Evolutionary conservation across 2,329 filamentous ascomycete genomes (phyloP).

Genomic region (Beauveria varroae): DNA sequence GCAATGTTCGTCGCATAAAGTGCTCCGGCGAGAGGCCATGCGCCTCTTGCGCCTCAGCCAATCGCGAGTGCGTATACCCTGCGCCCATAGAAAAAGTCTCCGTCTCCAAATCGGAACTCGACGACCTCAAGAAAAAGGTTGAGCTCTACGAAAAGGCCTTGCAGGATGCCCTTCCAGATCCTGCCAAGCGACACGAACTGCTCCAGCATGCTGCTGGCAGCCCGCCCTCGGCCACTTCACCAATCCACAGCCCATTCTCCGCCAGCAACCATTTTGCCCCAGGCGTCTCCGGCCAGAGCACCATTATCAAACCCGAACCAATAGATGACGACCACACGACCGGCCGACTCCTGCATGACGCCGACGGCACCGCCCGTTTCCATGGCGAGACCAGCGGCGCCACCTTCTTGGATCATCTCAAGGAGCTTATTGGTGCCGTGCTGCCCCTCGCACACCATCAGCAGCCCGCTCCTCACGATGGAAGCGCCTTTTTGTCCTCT

Average conservation of each 20-base stretch:
- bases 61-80: conserved; percentile 42
- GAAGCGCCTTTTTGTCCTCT: conserved; percentile 30
- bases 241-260: conserved; percentile 16
- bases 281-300: conserved; percentile 10
- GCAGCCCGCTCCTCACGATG: conserved; percentile 14
- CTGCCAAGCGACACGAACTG: conserved; percentile 25
- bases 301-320: conserved; percentile 12
- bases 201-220: conserved; percentile 20
- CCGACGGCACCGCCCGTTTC: conserved; percentile 36
- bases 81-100: conserved; percentile 35
- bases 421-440: conserved; percentile 37
- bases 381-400: conserved; percentile 43
- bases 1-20: conserved; percentile 45
- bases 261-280: conserved; percentile 2
- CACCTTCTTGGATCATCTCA: conserved; percentile 41
- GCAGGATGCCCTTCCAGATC: conserved; percentile 29
- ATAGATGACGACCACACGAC: conserved; percentile 17
- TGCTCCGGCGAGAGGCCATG: conserved; percentile 45
- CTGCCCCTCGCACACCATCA: conserved; percentile 22
- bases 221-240: conserved; percentile 15
- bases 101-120: conserved; percentile 33
- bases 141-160: conserved; percentile 33
- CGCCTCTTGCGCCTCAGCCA: conserved; percentile 33
- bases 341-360: conserved; percentile 37
- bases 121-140: conserved; percentile 32